phyloP scores from a whole-genome alignment of 306 rosid species.

The Quercus gilva region DNA sequence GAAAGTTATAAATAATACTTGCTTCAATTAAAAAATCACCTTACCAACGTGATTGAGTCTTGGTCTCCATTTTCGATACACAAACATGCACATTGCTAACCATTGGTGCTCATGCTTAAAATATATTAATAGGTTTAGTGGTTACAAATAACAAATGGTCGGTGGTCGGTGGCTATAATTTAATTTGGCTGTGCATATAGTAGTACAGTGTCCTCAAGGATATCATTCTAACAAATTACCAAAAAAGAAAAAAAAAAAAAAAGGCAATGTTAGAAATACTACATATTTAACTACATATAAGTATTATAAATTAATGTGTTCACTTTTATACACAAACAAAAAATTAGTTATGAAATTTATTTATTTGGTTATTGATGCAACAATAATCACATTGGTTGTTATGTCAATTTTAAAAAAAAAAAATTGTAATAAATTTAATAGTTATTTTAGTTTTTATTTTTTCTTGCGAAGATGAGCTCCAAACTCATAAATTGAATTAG shows the following conservation, averaged over 20 bases:
- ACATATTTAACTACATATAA: no score
- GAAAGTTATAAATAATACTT: slow-evolving; percentile 5
- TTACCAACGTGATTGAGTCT: background rate
- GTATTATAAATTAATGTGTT: no score
- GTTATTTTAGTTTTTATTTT: no score
- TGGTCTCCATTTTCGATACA: background rate
- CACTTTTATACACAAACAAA: no score
- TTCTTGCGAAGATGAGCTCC: background rate
- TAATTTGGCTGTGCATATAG: background rate
- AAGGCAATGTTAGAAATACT: no score
- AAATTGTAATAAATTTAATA: no score
- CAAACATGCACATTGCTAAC: background rate
- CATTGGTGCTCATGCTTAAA: background rate
- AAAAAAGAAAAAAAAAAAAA: no score
- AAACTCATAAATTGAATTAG: background rate
- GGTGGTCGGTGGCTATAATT: slow-evolving; percentile 6
- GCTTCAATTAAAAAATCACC: slow-evolving; percentile 1
- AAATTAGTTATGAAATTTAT: no score
- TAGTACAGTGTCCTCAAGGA: background rate
- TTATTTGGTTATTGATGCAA: no score
- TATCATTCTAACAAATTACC: background rate
- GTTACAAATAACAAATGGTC: slow-evolving; percentile 11
- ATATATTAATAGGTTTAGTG: background rate
- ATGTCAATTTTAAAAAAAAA: no score
- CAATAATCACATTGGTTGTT: no score